A percentile compares a stretch with the other conserved stretches of the same genome.
Evolutionary conservation across 1,284 basidiomycete species (phyloP).

Genomic region (Pterulicium gracile): DNA sequence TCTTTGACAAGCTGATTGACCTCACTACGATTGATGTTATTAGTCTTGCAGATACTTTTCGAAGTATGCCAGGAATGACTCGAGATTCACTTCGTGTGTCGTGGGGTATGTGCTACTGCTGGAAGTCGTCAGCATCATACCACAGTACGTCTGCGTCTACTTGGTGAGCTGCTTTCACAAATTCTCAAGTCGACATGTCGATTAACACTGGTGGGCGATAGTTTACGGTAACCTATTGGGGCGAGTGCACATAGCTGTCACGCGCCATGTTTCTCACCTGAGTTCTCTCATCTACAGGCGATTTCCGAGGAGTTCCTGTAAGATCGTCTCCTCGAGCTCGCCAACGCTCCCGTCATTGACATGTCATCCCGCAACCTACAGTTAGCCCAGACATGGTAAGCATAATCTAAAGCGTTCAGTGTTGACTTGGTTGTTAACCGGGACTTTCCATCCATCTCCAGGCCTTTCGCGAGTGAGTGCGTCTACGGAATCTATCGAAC

Average conservation of each 20-base stretch:
- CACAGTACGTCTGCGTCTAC: not conserved
- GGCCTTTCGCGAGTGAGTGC: no score
- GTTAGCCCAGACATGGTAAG: not conserved
- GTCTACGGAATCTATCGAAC: no score
- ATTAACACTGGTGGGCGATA: not conserved
- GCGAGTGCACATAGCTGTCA: no score
- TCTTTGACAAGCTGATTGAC: not conserved
- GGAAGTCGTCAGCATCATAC: not conserved
- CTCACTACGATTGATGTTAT: not conserved
- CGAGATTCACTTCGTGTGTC: not conserved
- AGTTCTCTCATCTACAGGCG: no score
- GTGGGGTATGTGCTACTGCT: not conserved
- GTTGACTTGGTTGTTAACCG: no score
- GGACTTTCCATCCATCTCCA: no score
- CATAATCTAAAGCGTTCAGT: no score
- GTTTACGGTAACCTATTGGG: not conserved
- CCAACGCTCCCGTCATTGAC: no score
- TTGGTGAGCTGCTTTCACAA: not conserved
- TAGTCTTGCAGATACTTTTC: not conserved
- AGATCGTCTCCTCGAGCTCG: no score
- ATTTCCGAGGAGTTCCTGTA: no score
- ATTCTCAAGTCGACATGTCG: not conserved
- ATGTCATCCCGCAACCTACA: no score
- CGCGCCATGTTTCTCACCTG: no score
- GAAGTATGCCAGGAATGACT: not conserved